Base-by-base conservation (phyloP, 2,329 filamentous ascomycete genomes). In the Metarhizium rileyi region DNA sequence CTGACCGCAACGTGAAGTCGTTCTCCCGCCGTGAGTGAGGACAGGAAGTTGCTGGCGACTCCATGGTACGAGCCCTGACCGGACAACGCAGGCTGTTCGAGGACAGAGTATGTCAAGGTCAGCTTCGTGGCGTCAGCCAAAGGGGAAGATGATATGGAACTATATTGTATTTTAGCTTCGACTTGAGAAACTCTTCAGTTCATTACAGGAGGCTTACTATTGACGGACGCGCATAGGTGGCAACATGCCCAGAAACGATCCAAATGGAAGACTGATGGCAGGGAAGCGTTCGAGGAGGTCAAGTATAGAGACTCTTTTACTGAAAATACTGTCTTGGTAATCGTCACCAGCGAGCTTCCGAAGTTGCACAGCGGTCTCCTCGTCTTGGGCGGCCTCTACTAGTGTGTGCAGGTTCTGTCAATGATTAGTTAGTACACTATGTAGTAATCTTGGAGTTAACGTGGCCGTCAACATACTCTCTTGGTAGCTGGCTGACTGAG, bases 151-250 rank as follows among this genome's bases (percentile, higher is more conserved):
- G 86, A 89, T 59, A 90, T 88, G 28, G 82, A 87, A 57, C 70
- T 72, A 48, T 3, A 14, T 4, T 5, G 22, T 42, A 23, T 42
- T 8, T 25, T 52, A 58, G 36, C 57, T 46, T 27, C 44, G 38
- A 5, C 16, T 14, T n/a, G 16, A n/a, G n/a, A 27, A 14, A 20
- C 16, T 27, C 10, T 6, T 26, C 18, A 14, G 8, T 4, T 9
- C 1, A 25, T 10, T 6, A 40, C n/a, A 10, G 33, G 38, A 35
- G 10, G 4, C 65, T 56, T 56, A 70, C 64, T 90, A 90, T 63
- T 87, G 83, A n/a, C 86, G 77, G 36, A 87, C 75, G 26, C 86
- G 81, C 81, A 93, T 87, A 0, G 86, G 83, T 2, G 85, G 84
- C 1, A 90, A 75, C 73, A 89, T 83, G 30, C 75, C 73, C 7